These are phyloP conservation scores for Phyllosticta ampelicida DNA, from an alignment of 2,329 filamentous ascomycete species.

Conservation along the genomic window DNA sequence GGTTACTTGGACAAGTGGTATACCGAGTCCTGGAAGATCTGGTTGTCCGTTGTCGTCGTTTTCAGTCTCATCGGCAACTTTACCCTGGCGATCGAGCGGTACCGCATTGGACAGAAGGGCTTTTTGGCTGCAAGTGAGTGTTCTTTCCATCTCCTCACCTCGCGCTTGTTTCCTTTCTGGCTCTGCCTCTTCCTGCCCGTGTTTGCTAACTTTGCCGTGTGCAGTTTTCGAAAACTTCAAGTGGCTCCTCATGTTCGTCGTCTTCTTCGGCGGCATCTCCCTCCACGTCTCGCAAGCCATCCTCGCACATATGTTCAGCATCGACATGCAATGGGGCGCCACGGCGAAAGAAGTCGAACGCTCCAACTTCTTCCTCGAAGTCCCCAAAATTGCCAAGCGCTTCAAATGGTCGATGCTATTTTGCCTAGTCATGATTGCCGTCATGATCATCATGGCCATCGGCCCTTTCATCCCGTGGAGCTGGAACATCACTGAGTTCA, in stretches of 20 bases:
- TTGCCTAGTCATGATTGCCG: background rate
- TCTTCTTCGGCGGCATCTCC: conserved; percentile 15
- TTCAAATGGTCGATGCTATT: conserved; percentile 9
- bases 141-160: background rate
- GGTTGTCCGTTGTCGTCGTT: conserved; percentile 7
- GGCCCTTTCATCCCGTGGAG: conserved; percentile 11
- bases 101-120: conserved; percentile 3
- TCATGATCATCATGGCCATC: conserved; percentile 11
- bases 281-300: conserved; percentile 12
- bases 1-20: conserved; percentile 26
- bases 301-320: conserved; percentile 12
- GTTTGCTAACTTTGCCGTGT: background rate
- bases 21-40: conserved; percentile 8
- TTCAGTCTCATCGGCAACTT: conserved; percentile 5
- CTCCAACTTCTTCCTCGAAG: conserved; percentile 8
- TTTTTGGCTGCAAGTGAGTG: conserved; percentile 2
- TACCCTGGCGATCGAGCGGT: conserved; percentile 3
- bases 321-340: conserved; percentile 12
- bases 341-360: conserved; percentile 12
- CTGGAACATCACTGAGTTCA: conserved; percentile 11
- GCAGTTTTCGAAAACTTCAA: conserved; percentile 14
- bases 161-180: background rate
- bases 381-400: conserved; percentile 5
- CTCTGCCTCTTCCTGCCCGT: background rate
- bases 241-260: conserved; percentile 13